phyloP scores from a whole-genome alignment of 169 alveolate species.

The Eimeria zaria region DNA sequence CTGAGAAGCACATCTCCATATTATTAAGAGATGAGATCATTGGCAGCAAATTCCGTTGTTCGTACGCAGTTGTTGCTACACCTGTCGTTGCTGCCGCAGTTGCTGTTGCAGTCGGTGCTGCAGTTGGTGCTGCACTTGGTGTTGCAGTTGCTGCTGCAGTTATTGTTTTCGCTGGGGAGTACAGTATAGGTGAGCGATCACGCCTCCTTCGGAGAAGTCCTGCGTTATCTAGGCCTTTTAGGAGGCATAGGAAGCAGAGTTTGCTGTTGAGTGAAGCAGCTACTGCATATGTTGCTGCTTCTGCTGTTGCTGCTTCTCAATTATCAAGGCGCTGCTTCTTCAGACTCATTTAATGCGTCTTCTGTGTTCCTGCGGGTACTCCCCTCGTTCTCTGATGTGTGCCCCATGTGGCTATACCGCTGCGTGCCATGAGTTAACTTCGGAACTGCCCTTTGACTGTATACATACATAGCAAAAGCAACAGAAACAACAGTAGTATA shows the following conservation, averaged over 20 bases:
- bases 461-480: background rate
- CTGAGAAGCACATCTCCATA: background rate
- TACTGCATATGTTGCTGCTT: background rate
- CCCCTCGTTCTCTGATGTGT: slow-evolving; percentile 14
- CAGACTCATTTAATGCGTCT: background rate
- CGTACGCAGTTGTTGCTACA: background rate
- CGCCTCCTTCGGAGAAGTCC: too few species aligned
- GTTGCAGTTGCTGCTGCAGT: slow-evolving; percentile 7
- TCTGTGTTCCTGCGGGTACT: slow-evolving; percentile 36
- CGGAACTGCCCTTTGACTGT: slow-evolving; percentile 43
- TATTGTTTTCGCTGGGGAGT: background rate
- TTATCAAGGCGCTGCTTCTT: background rate
- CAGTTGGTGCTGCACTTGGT: background rate
- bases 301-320: slow-evolving; percentile 38
- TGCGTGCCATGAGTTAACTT: slow-evolving; percentile 28
- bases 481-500: background rate
- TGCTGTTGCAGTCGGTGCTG: background rate
- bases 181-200: too few species aligned
- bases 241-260: background rate
- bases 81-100: background rate
- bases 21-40: background rate
- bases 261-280: slow-evolving; percentile 2
- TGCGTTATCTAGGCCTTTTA: too few species aligned
- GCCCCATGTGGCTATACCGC: slow-evolving; percentile 9
- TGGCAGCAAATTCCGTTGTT: background rate